Evolutionary conservation across 2,329 filamentous ascomycete species (phyloP), one percentile per base, ranked within the genome.

Genomic region (Diaporthe ilicicola): DNA sequence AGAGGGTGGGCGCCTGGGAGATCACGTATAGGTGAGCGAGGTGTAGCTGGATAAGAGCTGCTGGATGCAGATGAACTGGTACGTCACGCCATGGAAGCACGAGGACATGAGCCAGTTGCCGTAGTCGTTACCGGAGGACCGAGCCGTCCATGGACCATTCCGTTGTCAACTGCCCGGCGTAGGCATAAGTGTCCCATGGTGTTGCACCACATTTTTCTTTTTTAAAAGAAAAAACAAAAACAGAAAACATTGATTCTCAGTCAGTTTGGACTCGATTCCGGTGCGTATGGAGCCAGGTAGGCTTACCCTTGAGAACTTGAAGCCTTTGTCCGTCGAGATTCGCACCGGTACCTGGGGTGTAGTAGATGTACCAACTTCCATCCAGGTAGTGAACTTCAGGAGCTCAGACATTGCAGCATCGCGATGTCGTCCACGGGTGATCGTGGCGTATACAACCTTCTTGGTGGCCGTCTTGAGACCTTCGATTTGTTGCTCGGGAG

Each of bases 341-440:
- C 3, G 78, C 79, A 1, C 77, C 76, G 29, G 80, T 80, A 0
- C 87, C 86, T 1, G 86, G 85, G 0, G 87, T 86, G 76, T 89
- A 90, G 78, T 89, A 90, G 48, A 90, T 83, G 70, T 87, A 89
- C 87, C 87, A 84, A 22, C 68, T 75, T 17, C 78, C 79, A n/a
- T 84, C 81, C 9, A 89, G 75, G 69, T 84, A 84, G 74, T 89
- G 87, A 0, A 88, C 79, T 74, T 89, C 87, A 0, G 87, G 88
- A 0, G 88, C 87, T 88, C 88, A 90, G 46, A 90, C 83, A 67
- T 88, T 88, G 76, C 86, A 86, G 77, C 85, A 86, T 19, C 86
- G 80, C 4, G 79, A 79, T 1, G 86, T 75, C 19, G 82, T n/a
- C n/a, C n/a, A n/a, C n/a, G n/a, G n/a, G n/a, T 83, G 5, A 77